Evolutionary conservation across 345 rosid genomes (phyloP), one percentile per base, ranked within the genome.

Genomic region (Eucalyptus sp.): DNA sequence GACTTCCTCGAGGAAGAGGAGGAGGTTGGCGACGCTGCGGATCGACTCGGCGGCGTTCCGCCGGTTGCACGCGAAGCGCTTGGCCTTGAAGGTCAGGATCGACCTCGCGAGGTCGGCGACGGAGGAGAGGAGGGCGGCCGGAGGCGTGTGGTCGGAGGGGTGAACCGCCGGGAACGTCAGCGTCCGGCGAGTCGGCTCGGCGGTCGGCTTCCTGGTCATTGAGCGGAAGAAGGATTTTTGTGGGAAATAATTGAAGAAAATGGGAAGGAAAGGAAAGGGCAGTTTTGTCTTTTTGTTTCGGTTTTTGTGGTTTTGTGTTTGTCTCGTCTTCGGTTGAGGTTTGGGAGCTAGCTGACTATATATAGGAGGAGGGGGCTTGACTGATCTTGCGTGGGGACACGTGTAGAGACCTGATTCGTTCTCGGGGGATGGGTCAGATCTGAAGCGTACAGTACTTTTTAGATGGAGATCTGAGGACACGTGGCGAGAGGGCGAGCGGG

Each of bases 101-200:
- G 90, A 89, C 80, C 87, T 89, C 14, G 94, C 91, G 60, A 94
- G 91, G 52, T 91, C 91, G 90, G 92, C 87, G 1, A 97, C 87
- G 10, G 98, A 97, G 87, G 93, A 52, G 52, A 95, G 87, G 51
- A 96, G 95, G 20, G 95, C 92, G 31, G 88, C 31, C 49, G 92
- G 93, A 12, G 95, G 87, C 49, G 94, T 88, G 1, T 92, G 90
- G 8, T 93, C 93, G 86, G 94, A 93, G 7, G 97, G 97, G 88
- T 89, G 91, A 14, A 95, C 95, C 54, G 95, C 96, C 94, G 96
- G 98, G 89, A 86, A 95, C 1, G 95, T 88, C 1, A 96, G 92
- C 52, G 95, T 87, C 97, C 97, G 98, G 87, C 96, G 98, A 89
- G 11, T 49, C 31, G 93, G 89, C 44, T 91, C 91, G 89, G 87